Evolutionary conservation across 352 stramenopile species (phyloP).

Genomic region (Peronospora farinosa): DNA sequence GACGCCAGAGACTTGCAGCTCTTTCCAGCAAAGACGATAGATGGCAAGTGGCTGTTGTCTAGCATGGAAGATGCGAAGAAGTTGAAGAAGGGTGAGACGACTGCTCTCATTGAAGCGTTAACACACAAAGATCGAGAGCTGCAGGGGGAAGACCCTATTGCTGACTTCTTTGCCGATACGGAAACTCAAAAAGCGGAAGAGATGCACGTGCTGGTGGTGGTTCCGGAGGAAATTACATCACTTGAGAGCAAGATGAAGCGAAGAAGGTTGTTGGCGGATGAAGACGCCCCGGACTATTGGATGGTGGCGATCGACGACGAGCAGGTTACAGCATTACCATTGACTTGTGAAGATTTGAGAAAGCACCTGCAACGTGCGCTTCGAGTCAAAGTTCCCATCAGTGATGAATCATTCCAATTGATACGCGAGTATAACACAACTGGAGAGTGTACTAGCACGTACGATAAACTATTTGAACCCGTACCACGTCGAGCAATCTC

Average conservation of each 20-base stretch:
- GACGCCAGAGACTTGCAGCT: too few species aligned
- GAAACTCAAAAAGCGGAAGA: background rate
- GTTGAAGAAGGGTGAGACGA: too few species aligned
- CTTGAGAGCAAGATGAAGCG: constrained; percentile 13
- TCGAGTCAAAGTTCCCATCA: too few species aligned
- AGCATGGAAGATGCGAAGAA: too few species aligned
- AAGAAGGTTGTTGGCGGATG: constrained; percentile 3
- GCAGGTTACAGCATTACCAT: constrained; percentile 16
- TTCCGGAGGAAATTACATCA: constrained; percentile 1
- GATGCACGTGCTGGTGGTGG: constrained; percentile 10
- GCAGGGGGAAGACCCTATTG: too few species aligned
- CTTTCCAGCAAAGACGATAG: too few species aligned
- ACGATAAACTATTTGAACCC: background rate
- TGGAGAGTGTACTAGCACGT: background rate
- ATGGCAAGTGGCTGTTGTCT: too few species aligned
- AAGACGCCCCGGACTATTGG: constrained; percentile 7
- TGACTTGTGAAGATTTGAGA: constrained; percentile 15
- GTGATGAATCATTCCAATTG: too few species aligned
- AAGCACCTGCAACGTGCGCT: constrained; percentile 6
- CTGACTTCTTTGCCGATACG: too few species aligned
- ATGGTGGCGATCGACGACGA: constrained; percentile 18
- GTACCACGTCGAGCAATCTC: too few species aligned
- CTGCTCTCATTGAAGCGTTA: too few species aligned
- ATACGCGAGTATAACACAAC: background rate
- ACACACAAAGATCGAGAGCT: too few species aligned